Base-by-base conservation (phyloP, 1,284 basidiomycete species). In the Malassezia psittaci region DNA sequence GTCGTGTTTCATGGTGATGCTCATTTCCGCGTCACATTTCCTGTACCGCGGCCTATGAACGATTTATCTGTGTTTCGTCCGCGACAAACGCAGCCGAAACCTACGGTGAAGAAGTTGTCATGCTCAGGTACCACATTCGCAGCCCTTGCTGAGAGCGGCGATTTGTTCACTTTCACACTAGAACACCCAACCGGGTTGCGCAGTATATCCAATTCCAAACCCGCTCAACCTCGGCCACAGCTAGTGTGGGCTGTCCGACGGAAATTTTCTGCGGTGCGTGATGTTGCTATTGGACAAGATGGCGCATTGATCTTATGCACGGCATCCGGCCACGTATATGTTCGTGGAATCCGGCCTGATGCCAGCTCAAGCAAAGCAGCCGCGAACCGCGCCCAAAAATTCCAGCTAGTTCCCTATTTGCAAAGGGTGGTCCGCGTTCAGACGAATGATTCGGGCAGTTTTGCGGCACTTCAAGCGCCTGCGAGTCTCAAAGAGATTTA, bases 231-330 rank as follows among this genome's bases (percentile, higher is more conserved):
- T 5, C 86, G 86, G 66, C 88, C 90, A 0, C 87, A 90, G 72
- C 83, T 89, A n/a, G 83, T 89, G 5, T 96, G 90, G 90, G 85
- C 87, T 0, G 77, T 94, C 52, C 79, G 88, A 55, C 88, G 87
- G 71, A 84, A 86, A 61, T 88, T 88, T 69, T 88, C 87, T 41
- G 85, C 87, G 38, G 72, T 69, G 15, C 71, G 85, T 80, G 91
- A 96, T 70, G 85, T 93, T 8, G 90, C 88, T 0, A 80, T 96
- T 18, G 89, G 90, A 13, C 78, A 83, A 0, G 90, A 96, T 63
- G 89, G 90, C 2, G 83, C 86, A 7, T 82, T 96, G 66, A 85
- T 96, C 66, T 81, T 96, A 40, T 94, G 89, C 76, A 96, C 93
- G 0, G 84, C 86, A 63, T 90, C 90, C 1, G 93, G 93, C 0